These are phyloP conservation scores for Candida odintsovae DNA, from an alignment of 805 yeast genomes.

Conservation along the genomic window DNA sequence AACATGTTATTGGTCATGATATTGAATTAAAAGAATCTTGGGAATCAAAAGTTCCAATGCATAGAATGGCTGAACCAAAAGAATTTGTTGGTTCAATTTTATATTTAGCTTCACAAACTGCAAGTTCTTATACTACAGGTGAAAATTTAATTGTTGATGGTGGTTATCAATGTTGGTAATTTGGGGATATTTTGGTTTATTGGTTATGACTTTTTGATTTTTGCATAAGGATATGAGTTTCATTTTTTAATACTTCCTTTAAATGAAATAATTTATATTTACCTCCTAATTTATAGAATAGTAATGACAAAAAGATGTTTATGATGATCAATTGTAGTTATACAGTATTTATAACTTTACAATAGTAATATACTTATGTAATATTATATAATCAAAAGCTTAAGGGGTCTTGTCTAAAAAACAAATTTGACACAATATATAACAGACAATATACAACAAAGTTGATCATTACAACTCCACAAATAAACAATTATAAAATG, in stretches of 20 bases:
- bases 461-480: too few species aligned
- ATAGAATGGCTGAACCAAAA: constrained; percentile 80
- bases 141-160: constrained; percentile 81
- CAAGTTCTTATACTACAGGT: constrained; percentile 79
- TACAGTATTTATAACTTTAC: too few species aligned
- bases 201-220: background rate
- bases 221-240: background rate
- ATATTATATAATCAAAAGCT: too few species aligned
- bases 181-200: background rate
- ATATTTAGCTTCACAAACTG: constrained; percentile 65
- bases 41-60: constrained; percentile 69
- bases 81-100: constrained; percentile 75
- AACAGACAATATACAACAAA: too few species aligned
- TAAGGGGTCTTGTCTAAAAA: too few species aligned
- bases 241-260: background rate
- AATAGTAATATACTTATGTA: too few species aligned
- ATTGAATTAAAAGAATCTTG: constrained; percentile 62
- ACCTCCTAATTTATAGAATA: background rate
- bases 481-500: too few species aligned
- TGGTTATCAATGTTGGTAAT: constrained; percentile 77
- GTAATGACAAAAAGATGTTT: background rate
- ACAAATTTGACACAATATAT: too few species aligned
- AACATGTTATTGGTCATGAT: constrained; percentile 55
- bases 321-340: too few species aligned
- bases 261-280: too few species aligned